Evolutionary conservation across 2,329 filamentous ascomycete genomes (phyloP).

Genomic region (Penicillium sp.): DNA sequence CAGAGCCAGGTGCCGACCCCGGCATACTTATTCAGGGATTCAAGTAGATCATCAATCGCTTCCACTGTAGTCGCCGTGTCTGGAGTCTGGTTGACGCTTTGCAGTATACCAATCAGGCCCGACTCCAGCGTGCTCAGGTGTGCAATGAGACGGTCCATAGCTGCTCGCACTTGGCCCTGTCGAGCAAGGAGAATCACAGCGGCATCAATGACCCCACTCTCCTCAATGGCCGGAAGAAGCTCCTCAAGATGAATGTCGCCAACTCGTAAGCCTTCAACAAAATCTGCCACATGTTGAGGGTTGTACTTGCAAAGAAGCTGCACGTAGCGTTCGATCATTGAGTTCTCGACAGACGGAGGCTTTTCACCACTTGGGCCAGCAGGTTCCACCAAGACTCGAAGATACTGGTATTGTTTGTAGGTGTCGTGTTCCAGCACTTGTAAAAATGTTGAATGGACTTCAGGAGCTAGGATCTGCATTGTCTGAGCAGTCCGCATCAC

Average conservation of each 20-base stretch:
- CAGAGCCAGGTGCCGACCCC: constrained; percentile 96
- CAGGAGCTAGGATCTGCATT: constrained; percentile 60
- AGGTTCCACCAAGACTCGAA: constrained; percentile 72
- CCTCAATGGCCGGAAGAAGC: constrained; percentile 83
- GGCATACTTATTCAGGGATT: constrained; percentile 80
- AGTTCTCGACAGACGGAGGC: constrained; percentile 46
- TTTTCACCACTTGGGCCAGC: constrained; percentile 38
- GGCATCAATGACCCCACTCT: constrained; percentile 85
- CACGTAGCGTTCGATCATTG: constrained; percentile 79
- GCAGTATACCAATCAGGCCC: constrained; percentile 70
- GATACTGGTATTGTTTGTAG: constrained; percentile 70
- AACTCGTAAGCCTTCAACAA: constrained; percentile 71
- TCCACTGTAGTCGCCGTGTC: constrained; percentile 60
- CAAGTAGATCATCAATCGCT: constrained; percentile 70
- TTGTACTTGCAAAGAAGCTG: constrained; percentile 88
- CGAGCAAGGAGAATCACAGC: constrained; percentile 86
- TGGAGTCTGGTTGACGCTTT: constrained; percentile 56
- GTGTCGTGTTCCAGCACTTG: constrained; percentile 59
- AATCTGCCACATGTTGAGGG: constrained; percentile 77
- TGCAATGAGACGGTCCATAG: constrained; percentile 79
- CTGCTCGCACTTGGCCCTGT: constrained; percentile 77
- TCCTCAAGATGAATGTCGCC: constrained; percentile 75
- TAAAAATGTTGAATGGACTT: constrained; percentile 66
- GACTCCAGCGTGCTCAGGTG: constrained; percentile 79
- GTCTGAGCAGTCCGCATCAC: constrained; percentile 63